Percentiles rank a stretch among this genome's conserved stretches.
phyloP scores from a whole-genome alignment of 768 basidiomycete species.

The Tylopilus vinaceipallidus region DNA sequence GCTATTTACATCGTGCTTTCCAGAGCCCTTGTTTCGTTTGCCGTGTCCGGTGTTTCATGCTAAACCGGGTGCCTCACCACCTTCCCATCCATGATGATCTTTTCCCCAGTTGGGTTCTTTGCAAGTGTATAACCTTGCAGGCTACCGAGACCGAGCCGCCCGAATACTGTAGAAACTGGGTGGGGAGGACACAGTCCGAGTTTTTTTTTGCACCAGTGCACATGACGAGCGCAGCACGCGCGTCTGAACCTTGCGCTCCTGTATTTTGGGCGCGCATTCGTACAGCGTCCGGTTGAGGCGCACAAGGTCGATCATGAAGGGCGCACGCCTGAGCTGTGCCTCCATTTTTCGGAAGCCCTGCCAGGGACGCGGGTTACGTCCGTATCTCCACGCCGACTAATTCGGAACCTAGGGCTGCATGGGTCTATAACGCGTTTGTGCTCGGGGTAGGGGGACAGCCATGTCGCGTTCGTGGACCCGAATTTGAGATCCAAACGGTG shows the following conservation, averaged over 20 bases:
- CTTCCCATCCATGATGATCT: constrained; percentile 4
- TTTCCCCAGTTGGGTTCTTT: background rate
- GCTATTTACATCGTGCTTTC: background rate
- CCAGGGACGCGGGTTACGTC: background rate
- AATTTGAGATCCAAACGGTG: constrained; percentile 4
- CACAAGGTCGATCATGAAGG: constrained; percentile 29
- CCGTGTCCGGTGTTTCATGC: constrained; percentile 2
- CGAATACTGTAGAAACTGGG: background rate
- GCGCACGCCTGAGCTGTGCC: constrained; percentile 2
- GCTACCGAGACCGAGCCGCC: background rate
- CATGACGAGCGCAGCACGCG: background rate
- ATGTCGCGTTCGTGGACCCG: background rate
- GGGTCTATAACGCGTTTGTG: background rate
- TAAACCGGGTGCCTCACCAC: background rate
- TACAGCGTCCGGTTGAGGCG: constrained; percentile 2
- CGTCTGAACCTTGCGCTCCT: background rate
- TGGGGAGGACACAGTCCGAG: too few relatives aligned
- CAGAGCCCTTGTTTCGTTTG: background rate
- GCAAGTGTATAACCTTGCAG: too few relatives aligned
- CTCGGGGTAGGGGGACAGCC: background rate
- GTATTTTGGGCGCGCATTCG: background rate
- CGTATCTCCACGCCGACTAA: background rate
- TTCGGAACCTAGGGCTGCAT: background rate
- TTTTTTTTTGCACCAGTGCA: background rate
- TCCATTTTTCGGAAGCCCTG: constrained; percentile 19